A percentile compares a stretch with the other conserved stretches of the same genome.
Evolutionary conservation across 129 eudicot species (phyloP).

Genomic region (Helianthus annuus): DNA sequence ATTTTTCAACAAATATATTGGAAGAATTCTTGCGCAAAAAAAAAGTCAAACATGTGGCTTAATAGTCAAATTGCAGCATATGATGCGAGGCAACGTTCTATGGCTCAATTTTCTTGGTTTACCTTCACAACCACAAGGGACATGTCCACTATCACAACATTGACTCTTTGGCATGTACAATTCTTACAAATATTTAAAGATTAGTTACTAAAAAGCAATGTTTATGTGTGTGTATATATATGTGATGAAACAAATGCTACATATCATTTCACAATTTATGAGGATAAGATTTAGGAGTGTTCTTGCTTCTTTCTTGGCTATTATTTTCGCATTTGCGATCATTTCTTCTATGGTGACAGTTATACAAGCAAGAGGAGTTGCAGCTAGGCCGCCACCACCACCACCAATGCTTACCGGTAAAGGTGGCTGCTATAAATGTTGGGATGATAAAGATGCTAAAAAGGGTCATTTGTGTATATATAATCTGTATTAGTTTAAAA

Average conservation of each 20-base stretch:
- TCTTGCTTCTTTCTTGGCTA: not conserved
- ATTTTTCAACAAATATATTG: too few relatives aligned
- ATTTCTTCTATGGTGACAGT: constrained; percentile 6
- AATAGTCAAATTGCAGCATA: not conserved
- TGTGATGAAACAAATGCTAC: not conserved
- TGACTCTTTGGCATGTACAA: too few relatives aligned
- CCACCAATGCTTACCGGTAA: not conserved
- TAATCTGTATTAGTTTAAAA: too few relatives aligned
- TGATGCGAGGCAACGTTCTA: too few relatives aligned
- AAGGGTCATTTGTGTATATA: not conserved
- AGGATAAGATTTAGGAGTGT: not conserved
- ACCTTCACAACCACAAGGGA: not conserved
- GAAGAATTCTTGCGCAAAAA: too few relatives aligned
- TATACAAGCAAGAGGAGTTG: constrained; percentile 6
- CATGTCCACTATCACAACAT: not conserved
- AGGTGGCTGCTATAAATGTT: constrained; percentile 8
- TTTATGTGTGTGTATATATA: too few relatives aligned
- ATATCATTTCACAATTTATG: not conserved
- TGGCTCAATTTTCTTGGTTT: not conserved
- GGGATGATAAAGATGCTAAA: not conserved
- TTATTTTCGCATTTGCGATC: not conserved
- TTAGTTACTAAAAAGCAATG: too few relatives aligned
- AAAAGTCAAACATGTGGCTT: not conserved
- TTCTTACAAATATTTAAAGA: too few relatives aligned
- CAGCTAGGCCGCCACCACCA: not conserved